phyloP scores from a whole-genome alignment of 2,329 filamentous ascomycete genomes.

The Pseudophaeomoniella oleicola region DNA sequence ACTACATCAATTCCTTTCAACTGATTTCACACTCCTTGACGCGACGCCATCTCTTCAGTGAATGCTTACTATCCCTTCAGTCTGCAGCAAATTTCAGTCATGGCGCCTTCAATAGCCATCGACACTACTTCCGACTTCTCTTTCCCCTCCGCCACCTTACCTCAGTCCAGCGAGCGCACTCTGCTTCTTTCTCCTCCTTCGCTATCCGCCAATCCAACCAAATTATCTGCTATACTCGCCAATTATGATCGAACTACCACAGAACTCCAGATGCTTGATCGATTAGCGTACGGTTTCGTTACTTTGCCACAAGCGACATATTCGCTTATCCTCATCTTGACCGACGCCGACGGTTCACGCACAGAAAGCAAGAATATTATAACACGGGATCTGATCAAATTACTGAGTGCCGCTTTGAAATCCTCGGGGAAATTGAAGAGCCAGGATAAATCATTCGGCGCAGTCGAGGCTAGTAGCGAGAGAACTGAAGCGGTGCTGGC shows the following conservation, averaged over 20 bases:
- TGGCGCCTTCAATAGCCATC: slow-evolving; percentile 36
- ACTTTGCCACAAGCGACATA: slow-evolving; percentile 64
- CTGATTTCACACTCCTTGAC: too few relatives aligned
- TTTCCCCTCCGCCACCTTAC: slow-evolving; percentile 17
- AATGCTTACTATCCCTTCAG: too few relatives aligned
- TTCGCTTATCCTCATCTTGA: slow-evolving; percentile 70
- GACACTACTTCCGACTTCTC: slow-evolving; percentile 42
- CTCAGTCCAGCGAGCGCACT: slow-evolving; percentile 35
- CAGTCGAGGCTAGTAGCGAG: slow-evolving; percentile 29
- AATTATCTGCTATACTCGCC: slow-evolving; percentile 55
- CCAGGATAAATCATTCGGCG: slow-evolving; percentile 50
- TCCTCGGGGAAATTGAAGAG: slow-evolving; percentile 52
- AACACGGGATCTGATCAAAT: slow-evolving; percentile 50
- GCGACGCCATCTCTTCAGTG: too few relatives aligned
- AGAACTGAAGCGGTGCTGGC: slow-evolving; percentile 71
- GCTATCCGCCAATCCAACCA: slow-evolving; percentile 69
- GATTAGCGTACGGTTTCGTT: slow-evolving; percentile 68
- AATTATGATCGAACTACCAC: slow-evolving; percentile 60
- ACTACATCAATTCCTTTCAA: too few relatives aligned
- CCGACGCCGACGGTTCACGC: slow-evolving; percentile 57
- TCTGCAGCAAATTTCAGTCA: too few relatives aligned
- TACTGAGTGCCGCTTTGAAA: slow-evolving; percentile 57
- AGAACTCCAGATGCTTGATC: slow-evolving; percentile 96
- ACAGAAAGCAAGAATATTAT: slow-evolving; percentile 53
- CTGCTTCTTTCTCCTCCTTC: slow-evolving; percentile 85